These are phyloP conservation scores for Viola odorata DNA, from an alignment of 345 rosid species.

Conservation along the genomic window DNA sequence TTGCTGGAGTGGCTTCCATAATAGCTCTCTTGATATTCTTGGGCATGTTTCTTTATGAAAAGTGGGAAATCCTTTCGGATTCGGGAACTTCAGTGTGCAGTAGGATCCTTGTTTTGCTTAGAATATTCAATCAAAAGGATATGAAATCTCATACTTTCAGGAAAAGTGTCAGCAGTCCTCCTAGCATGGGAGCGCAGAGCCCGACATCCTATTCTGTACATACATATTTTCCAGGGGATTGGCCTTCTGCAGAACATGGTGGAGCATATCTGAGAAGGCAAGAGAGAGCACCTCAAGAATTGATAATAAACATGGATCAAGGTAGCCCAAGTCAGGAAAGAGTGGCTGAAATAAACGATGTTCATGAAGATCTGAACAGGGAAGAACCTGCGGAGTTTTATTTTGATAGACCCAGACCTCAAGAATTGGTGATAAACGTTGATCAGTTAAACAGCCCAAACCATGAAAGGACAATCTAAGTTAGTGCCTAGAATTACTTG, in stretches of 20 bases:
- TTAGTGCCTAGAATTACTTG: neutral
- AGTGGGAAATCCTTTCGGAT: neutral
- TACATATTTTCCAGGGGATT: neutral
- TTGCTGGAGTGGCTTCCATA: slow-evolving; percentile 8
- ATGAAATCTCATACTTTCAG: neutral
- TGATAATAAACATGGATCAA: too few relatives aligned
- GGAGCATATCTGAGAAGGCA: too few relatives aligned
- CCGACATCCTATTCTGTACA: neutral
- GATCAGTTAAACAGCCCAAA: neutral
- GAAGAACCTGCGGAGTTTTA: neutral
- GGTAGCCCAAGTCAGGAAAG: too few relatives aligned
- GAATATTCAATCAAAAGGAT: slow-evolving; percentile 13
- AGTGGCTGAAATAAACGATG: too few relatives aligned
- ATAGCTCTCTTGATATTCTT: neutral
- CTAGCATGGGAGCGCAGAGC: slow-evolving; percentile 1
- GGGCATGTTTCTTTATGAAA: slow-evolving; percentile 5
- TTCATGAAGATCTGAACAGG: too few relatives aligned
- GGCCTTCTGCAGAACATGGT: neutral
- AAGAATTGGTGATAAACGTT: neutral
- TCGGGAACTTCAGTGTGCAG: neutral
- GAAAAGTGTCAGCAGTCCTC: neutral
- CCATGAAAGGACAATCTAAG: slow-evolving; percentile 2
- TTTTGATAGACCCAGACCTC: neutral
- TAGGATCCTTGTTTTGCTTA: slow-evolving; percentile 1
- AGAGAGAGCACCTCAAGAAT: too few relatives aligned